Base-by-base conservation (phyloP, 495 filamentous ascomycete genomes). In the Thermochaetoides thermophila region DNA sequence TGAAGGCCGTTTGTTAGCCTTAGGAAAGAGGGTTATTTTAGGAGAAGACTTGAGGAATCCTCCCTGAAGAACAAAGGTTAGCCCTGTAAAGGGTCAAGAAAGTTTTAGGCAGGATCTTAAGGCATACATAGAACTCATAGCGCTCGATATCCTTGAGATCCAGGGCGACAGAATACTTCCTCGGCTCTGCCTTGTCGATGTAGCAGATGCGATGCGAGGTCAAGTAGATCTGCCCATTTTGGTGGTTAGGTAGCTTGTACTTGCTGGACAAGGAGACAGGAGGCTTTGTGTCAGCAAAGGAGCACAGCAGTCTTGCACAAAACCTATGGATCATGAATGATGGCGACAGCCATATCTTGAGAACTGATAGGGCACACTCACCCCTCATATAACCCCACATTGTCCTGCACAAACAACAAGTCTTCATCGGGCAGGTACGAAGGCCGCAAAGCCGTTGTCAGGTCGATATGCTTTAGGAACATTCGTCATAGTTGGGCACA, bases 301-400 rank as follows among this genome's bases (percentile, higher is more conserved):
- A n/a, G n/a, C n/a, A n/a, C n/a, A n/a, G n/a, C n/a, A n/a, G n/a
- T n/a, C n/a, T n/a, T n/a, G n/a, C n/a, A n/a, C n/a, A n/a, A n/a
- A n/a, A n/a, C n/a, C n/a, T n/a, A n/a, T n/a, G n/a, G n/a, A n/a
- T n/a, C n/a, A n/a, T n/a, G n/a, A n/a, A n/a, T n/a, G n/a, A n/a
- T n/a, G n/a, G n/a, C n/a, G n/a, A n/a, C n/a, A n/a, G n/a, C 13
- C 8, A 25, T 4, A 13, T 26, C 9, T 21, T 1, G 27, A 3
- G 24, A 16, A 33, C 6, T 24, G 8, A 29, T 13, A n/a, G 9
- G 14, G 7, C 15, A 16, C 10, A 48, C 76, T 59, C 63, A 95
- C 86, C 91, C 89, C 66, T 95, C 82, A 60, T 99, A 99, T 42
- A 99, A 64, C 45, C 91, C 89, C 49, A 96, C 89, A 55, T 80